Percentiles rank a stretch among this genome's conserved stretches.
These are phyloP conservation scores for Bipolaris bicolor DNA, from an alignment of 2,329 filamentous ascomycete genomes.

Conservation along the genomic window DNA sequence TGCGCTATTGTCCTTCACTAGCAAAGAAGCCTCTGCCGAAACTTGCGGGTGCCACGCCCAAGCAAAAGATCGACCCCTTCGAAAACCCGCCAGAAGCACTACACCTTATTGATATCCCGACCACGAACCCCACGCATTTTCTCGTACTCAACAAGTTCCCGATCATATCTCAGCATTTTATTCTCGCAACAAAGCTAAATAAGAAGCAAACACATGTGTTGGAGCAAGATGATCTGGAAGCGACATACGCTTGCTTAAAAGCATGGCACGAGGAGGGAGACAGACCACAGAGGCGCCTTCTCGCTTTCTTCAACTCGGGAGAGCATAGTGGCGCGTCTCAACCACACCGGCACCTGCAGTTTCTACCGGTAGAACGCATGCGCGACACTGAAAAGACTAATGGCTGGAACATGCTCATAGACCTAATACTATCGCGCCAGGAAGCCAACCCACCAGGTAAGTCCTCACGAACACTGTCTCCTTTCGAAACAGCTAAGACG, in stretches of 20 bases:
- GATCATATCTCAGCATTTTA: conserved; percentile 72
- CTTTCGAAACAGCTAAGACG: conserved; percentile 13
- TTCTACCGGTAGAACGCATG: conserved; percentile 71
- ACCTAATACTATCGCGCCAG: conserved; percentile 42
- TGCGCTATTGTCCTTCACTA: conserved; percentile 72
- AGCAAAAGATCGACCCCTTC: conserved; percentile 64
- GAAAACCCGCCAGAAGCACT: conserved; percentile 62
- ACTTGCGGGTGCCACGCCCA: conserved; percentile 46
- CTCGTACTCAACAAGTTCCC: conserved; percentile 79
- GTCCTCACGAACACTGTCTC: not conserved
- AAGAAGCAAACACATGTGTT: conserved; percentile 70
- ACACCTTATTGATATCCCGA: conserved; percentile 61
- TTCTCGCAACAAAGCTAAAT: conserved; percentile 69
- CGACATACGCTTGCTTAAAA: conserved; percentile 66
- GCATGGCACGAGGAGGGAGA: conserved; percentile 55
- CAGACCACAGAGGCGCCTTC: conserved; percentile 54
- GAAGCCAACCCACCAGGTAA: conserved; percentile 11
- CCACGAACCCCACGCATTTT: conserved; percentile 58
- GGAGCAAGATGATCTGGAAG: conserved; percentile 65
- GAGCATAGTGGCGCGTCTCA: conserved; percentile 72
- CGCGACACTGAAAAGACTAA: conserved; percentile 48
- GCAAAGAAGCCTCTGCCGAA: conserved; percentile 65
- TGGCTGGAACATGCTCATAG: conserved; percentile 59
- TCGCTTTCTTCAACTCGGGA: conserved; percentile 74
- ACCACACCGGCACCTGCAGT: conserved; percentile 73